Base-by-base conservation (phyloP, 2,329 filamentous ascomycete genomes). In the Onygenales sp. region DNA sequence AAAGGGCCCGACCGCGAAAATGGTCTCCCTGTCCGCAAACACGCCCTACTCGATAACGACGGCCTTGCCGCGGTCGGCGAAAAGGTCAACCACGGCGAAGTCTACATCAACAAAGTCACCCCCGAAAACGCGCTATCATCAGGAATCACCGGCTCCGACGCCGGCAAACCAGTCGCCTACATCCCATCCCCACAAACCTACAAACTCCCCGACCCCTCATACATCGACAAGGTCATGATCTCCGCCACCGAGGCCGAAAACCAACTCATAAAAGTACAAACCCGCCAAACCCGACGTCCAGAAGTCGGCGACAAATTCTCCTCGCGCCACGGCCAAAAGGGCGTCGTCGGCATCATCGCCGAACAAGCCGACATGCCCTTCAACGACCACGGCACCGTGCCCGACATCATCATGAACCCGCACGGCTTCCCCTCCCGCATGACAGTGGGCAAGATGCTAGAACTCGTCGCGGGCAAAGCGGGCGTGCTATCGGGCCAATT, bases 341-440 rank as follows among this genome's bases (percentile, higher is more conserved):
- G 93, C 75, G 93, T 97, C 17, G 90, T 95, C 1, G 93, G 93
- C 54, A 92, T 97, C 62, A 96, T 98, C 55, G 90, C 92, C 14
- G 88, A 95, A 58, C 92, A 97, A 72, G 90, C 93, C 66, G 93
- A 98, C 67, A 87, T 98, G 83, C 93, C 93, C 0, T 98, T 98
- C 74, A 87, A 87, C 38, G 93, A 98, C 71, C 77, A 80, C 51
- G 94, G 93, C 2, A 82, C 98, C 60, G 86, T 84, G n/a, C 93
- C 93, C 0, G 93, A 98, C 71, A 96, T 98, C 61, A 98, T 98
- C 81, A 98, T 98, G 93, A 98, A 98, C 76, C 93, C 94, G 0
- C 93, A 98, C 74, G 93, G 93, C 84, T 98, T 98, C 79, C 93
- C 93, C 1, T 97, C 92, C 35, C 93, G 93, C 70, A 98, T 98